Evolutionary conservation across 2,329 filamentous ascomycete genomes (phyloP).

Genomic region (Zopfia rhizophila): DNA sequence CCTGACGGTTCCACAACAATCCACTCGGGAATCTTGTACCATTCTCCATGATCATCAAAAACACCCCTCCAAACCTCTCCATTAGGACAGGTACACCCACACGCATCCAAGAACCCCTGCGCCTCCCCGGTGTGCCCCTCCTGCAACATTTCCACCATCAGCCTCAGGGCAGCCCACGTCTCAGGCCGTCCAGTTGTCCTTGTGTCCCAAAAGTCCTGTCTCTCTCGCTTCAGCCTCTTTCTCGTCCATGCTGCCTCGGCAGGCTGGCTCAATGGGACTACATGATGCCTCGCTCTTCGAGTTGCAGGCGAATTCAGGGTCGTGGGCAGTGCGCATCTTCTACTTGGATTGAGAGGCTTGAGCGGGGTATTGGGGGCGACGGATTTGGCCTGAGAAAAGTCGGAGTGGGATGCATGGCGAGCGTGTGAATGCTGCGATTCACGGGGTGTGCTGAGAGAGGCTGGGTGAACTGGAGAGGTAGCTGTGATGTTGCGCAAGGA

Average conservation of each 20-base stretch:
- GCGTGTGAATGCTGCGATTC: conserved; percentile 18
- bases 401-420: conserved; percentile 26
- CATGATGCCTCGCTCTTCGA: conserved; percentile 20
- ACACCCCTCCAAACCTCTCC: conserved; percentile 55
- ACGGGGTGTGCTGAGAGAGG: conserved; percentile 29
- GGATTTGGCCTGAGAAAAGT: conserved; percentile 13
- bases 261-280: conserved; percentile 33
- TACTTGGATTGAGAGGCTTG: conserved; percentile 33
- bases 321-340: conserved; percentile 41
- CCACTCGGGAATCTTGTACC: conserved; percentile 59
- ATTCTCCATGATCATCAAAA: conserved; percentile 55
- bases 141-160: conserved; percentile 75
- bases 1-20: conserved; percentile 57
- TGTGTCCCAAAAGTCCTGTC: conserved; percentile 89
- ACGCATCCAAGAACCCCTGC: conserved; percentile 82
- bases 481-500: conserved; percentile 42
- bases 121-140: conserved; percentile 63
- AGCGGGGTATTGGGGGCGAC: conserved; percentile 38
- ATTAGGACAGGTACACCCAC: conserved; percentile 64
- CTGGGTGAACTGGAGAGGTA: conserved; percentile 31
- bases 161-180: conserved; percentile 80
- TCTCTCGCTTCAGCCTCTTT: conserved; percentile 73
- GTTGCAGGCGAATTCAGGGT: conserved; percentile 33
- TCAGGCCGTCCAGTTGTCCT: conserved; percentile 80
- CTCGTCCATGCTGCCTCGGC: conserved; percentile 60